These are phyloP conservation scores for Parmelia sp. DNA, from an alignment of 495 filamentous ascomycete genomes.

Conservation along the genomic window DNA sequence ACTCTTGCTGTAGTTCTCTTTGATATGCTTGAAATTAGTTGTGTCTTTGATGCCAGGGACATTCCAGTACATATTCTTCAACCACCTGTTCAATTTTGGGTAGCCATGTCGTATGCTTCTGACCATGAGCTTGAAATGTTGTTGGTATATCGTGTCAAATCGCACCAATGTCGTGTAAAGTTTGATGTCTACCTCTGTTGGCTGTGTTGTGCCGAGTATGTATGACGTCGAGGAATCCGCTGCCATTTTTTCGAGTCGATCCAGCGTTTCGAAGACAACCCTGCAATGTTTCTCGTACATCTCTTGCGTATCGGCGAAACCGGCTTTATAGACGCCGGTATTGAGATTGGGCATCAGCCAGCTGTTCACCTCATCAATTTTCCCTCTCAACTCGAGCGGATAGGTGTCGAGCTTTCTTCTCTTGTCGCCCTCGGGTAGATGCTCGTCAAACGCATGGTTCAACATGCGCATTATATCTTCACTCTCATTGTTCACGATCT, in stretches of 20 bases:
- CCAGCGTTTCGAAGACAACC: conserved; percentile 46
- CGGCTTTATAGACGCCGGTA: conserved; percentile 49
- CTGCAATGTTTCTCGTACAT: conserved; percentile 41
- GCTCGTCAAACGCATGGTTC: conserved; percentile 41
- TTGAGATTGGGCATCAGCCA: conserved; percentile 47
- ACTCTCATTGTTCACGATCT: conserved; percentile 50
- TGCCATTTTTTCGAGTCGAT: conserved; percentile 45
- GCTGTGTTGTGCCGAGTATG: conserved; percentile 36
- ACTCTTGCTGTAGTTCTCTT: conserved; percentile 54
- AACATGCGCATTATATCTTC: conserved; percentile 48
- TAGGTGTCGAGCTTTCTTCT: conserved; percentile 39
- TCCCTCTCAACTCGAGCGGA: conserved; percentile 33
- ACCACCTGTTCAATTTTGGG: conserved; percentile 45
- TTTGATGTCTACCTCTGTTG: conserved; percentile 49
- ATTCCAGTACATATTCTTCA: conserved; percentile 49
- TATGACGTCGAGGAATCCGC: conserved; percentile 40
- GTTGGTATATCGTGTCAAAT: conserved; percentile 48
- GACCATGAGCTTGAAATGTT: conserved; percentile 54
- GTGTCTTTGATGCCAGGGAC: conserved; percentile 45
- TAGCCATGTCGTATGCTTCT: conserved; percentile 49
- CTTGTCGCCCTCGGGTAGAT: conserved; percentile 31
- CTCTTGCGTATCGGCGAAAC: conserved; percentile 45
- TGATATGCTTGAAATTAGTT: conserved; percentile 54
- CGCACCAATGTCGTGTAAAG: conserved; percentile 46
- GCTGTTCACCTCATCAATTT: conserved; percentile 40